Conservation (phyloP, 148 eudicot genomes). For the Spergularia bocconei region DNA sequence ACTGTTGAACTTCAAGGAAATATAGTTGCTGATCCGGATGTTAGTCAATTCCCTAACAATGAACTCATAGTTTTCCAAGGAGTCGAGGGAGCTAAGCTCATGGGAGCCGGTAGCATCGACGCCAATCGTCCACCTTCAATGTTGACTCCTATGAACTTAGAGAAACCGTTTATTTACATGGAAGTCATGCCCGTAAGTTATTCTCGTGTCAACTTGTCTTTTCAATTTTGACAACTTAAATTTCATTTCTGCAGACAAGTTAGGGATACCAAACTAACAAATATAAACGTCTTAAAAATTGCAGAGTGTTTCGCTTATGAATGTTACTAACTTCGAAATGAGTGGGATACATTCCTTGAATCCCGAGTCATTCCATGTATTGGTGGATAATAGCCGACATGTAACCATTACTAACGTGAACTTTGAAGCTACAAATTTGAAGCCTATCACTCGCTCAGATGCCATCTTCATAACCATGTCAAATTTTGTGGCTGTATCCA, state of each 20-base stretch:
- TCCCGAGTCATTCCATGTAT: constrained; percentile 50
- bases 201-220: too few species aligned
- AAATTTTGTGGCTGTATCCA: constrained; percentile 16
- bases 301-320: constrained; percentile 41
- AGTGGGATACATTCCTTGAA: constrained; percentile 36
- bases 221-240: too few species aligned
- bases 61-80: constrained; percentile 23
- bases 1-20: constrained; percentile 55
- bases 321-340: constrained; percentile 28
- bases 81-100: constrained; percentile 24
- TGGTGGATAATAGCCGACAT: constrained; percentile 26
- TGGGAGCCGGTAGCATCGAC: constrained; percentile 20
- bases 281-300: neutral
- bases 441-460: constrained; percentile 45
- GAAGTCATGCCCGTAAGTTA: constrained; percentile 32
- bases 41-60: constrained; percentile 29
- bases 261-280: neutral
- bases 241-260: too few species aligned
- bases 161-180: constrained; percentile 15
- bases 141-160: neutral
- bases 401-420: constrained; percentile 29
- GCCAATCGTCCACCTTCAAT: neutral
- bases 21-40: constrained; percentile 27
- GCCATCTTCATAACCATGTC: constrained; percentile 55
- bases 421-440: constrained; percentile 40